Percentiles rank a stretch among this genome's conserved stretches.
Evolutionary conservation across 441 rosid species (phyloP).

Genomic region (Daphne laureola): DNA sequence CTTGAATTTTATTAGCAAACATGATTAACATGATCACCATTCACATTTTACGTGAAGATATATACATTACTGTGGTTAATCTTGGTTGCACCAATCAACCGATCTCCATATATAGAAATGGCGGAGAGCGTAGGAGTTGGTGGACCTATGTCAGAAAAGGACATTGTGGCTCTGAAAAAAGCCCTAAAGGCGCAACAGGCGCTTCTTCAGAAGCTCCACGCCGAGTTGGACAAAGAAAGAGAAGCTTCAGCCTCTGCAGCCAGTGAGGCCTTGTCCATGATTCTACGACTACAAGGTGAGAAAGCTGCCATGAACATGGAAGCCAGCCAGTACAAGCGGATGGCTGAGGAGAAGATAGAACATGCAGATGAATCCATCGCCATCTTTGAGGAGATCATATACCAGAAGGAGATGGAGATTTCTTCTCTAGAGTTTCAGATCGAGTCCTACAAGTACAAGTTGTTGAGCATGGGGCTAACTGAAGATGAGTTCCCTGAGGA

Average conservation of each 20-base stretch:
- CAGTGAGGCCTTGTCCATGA: constrained; percentile 69
- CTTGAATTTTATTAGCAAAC: too few relatives aligned
- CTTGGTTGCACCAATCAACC: constrained; percentile 27
- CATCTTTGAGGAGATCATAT: constrained; percentile 42
- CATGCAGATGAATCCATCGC: constrained; percentile 63
- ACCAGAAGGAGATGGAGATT: constrained; percentile 67
- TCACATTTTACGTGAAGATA: too few relatives aligned
- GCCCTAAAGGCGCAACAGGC: constrained; percentile 49
- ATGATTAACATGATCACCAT: too few relatives aligned
- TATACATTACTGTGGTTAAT: background rate
- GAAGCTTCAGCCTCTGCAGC: constrained; percentile 65
- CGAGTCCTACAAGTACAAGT: constrained; percentile 52
- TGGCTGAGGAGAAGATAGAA: constrained; percentile 58
- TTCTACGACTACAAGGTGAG: constrained; percentile 62
- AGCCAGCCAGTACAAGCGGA: constrained; percentile 65
- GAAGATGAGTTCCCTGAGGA: constrained; percentile 37
- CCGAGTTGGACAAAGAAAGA: constrained; percentile 55
- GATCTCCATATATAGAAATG: constrained; percentile 14
- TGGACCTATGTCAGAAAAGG: constrained; percentile 22
- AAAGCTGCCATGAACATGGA: constrained; percentile 59
- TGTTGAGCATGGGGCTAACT: constrained; percentile 44
- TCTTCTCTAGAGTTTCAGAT: constrained; percentile 63
- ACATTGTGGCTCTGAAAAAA: constrained; percentile 28
- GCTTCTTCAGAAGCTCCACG: constrained; percentile 51
- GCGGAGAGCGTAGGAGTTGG: constrained; percentile 27